These are phyloP conservation scores for Candida krabiensis DNA, from an alignment of 805 yeast genomes.

Conservation along the genomic window DNA sequence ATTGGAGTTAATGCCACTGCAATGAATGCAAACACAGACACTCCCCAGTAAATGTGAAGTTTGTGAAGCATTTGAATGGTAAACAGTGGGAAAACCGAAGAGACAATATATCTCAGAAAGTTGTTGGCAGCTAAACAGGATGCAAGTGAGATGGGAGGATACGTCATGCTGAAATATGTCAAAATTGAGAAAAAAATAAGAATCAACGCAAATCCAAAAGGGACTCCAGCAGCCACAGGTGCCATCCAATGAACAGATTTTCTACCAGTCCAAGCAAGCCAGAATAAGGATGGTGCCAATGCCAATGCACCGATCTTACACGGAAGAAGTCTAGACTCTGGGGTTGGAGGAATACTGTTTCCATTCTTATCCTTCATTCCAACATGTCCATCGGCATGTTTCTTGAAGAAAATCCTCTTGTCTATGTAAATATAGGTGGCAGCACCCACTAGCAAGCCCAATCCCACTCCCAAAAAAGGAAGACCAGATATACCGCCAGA, in stretches of 20 bases:
- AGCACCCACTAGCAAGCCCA: slow-evolving; percentile 63
- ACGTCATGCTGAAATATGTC: slow-evolving; percentile 66
- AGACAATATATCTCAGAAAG: slow-evolving; percentile 68
- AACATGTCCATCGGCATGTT: slow-evolving; percentile 60
- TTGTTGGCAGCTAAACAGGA: slow-evolving; percentile 91
- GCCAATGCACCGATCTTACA: slow-evolving; percentile 68
- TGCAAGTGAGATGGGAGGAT: slow-evolving; percentile 76
- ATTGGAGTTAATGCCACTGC: slow-evolving; percentile 71
- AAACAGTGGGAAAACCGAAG: slow-evolving; percentile 82
- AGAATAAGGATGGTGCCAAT: slow-evolving; percentile 68
- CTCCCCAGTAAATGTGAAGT: slow-evolving; percentile 78
- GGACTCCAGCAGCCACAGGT: slow-evolving; percentile 73
- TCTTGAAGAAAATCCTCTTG: slow-evolving; percentile 49
- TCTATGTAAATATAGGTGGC: slow-evolving; percentile 50
- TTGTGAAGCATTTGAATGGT: slow-evolving; percentile 79
- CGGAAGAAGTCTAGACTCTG: slow-evolving; percentile 59
- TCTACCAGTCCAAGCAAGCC: slow-evolving; percentile 81
- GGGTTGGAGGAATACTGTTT: slow-evolving; percentile 51
- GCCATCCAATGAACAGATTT: slow-evolving; percentile 69
- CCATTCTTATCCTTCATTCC: slow-evolving; percentile 58
- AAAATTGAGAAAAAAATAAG: slow-evolving; percentile 69
- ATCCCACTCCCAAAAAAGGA: slow-evolving; percentile 69
- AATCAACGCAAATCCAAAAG: slow-evolving; percentile 74
- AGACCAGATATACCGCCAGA: slow-evolving; percentile 61
- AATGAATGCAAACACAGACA: slow-evolving; percentile 63